These are phyloP conservation scores for Dactylellina parvicollis DNA, from an alignment of 2,329 filamentous ascomycete genomes.

Conservation along the genomic window DNA sequence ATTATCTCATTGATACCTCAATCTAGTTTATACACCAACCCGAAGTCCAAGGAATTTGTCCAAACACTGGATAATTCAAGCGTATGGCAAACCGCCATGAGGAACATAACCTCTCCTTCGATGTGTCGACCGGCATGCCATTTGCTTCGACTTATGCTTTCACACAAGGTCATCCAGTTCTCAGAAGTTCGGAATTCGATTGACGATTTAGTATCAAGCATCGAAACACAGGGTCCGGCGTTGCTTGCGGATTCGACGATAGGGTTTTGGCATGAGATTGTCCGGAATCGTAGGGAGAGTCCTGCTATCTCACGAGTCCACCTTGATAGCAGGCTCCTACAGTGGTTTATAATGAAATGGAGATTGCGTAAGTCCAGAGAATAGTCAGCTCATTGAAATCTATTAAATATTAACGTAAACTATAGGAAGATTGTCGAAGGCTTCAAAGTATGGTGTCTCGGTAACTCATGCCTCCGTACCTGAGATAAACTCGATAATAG, in stretches of 20 bases:
- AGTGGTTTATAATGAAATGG: constrained; percentile 86
- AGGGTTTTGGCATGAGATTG: constrained; percentile 74
- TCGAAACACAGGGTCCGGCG: constrained; percentile 83
- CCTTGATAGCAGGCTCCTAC: constrained; percentile 69
- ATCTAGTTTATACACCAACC: constrained; percentile 64
- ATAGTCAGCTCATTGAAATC: background rate
- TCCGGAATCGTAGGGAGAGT: constrained; percentile 69
- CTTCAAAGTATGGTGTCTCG: constrained; percentile 39
- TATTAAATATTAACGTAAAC: constrained; percentile 54
- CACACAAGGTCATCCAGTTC: constrained; percentile 73
- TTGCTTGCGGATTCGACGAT: constrained; percentile 81
- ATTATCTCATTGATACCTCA: constrained; percentile 57
- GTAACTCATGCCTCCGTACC: constrained; percentile 69
- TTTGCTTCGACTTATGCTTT: constrained; percentile 75
- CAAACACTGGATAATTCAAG: constrained; percentile 72
- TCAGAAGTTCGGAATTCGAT: constrained; percentile 74
- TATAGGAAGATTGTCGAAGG: constrained; percentile 50
- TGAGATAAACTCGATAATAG: constrained; percentile 72
- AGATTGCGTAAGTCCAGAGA: constrained; percentile 73
- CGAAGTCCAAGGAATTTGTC: constrained; percentile 61
- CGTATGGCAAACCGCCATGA: constrained; percentile 77
- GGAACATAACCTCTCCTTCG: constrained; percentile 74
- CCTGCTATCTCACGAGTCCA: constrained; percentile 64
- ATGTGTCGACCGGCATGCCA: constrained; percentile 81
- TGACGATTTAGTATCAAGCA: constrained; percentile 76